Base-by-base conservation (phyloP, 1,284 basidiomycete genomes). In the Gymnopus androsaceus region DNA sequence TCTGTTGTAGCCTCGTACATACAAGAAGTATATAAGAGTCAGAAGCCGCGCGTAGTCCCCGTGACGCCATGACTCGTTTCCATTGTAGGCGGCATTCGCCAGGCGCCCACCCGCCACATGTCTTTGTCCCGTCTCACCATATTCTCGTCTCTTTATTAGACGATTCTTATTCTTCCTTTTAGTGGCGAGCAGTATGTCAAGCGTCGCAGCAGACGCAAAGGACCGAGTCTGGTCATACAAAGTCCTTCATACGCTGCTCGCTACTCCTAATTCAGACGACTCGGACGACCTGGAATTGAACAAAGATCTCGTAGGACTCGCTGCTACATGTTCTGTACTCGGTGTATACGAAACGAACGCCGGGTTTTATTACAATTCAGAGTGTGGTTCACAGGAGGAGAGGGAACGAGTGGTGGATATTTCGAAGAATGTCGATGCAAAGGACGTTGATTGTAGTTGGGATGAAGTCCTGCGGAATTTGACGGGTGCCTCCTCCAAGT, bases 271-370 rank as follows among this genome's bases (percentile, higher is more conserved):
- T 37, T 40, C 47, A 21, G 23, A 21, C 8, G 8, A 2, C 21
- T 45, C 17, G 8, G 40, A 33, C 17, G 69, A 69, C 21, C 59
- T 66, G 46, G 61, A 56, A 36, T 56, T 76, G 60, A 77, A 71
- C 60, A 30, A 63, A 45, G 69, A 73, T 19, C 63, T 74, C 41
- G 64, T 66, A 47, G 75, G 74, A 11, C 71, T 73, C 33, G 65
- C 60, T 54, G 60, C 51, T 50, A 72, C 69, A 3, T 46, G 64
- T 50, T 69, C 70, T 21, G 65, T 66, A 8, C 47, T 75, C 11
- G 49, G 54, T 49, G 53, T 55, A 8, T 76, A 77, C 58, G 76
- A 78, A 58, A 60, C 56, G 19, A 66, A 67, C 53, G 72, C 75
- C 40, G 75, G 75, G 27, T 54, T 54, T 23, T 36, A 38, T 17